Percentiles rank a stretch among this genome's conserved stretches.
Conservation (phyloP, 2,329 filamentous ascomycete genomes). For the Pseudogymnoascus sp. region DNA sequence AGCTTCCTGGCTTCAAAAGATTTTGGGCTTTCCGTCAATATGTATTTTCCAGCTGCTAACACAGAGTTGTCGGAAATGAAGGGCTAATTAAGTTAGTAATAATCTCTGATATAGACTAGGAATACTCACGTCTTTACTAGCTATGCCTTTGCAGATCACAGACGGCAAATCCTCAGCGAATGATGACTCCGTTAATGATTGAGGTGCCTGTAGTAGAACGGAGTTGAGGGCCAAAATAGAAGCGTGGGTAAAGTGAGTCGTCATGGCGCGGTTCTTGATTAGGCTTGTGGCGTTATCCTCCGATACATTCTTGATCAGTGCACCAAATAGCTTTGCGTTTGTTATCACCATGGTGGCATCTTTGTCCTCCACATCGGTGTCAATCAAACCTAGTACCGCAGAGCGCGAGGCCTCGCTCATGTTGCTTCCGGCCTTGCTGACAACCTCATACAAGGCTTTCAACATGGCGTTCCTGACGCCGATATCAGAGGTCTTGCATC, state of each 20-base stretch:
- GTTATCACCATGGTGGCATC: slow-evolving; percentile 79
- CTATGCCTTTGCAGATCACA: slow-evolving; percentile 74
- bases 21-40: slow-evolving; percentile 63
- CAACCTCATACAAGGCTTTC: slow-evolving; percentile 91
- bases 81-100: slow-evolving; percentile 42
- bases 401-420: slow-evolving; percentile 88
- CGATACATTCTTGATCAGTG: slow-evolving; percentile 80
- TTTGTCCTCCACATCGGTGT: slow-evolving; percentile 69
- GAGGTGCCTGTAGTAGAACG: slow-evolving; percentile 73
- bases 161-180: slow-evolving; percentile 68
- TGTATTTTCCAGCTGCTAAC: slow-evolving; percentile 83
- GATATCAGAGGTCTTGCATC: slow-evolving; percentile 79
- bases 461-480: slow-evolving; percentile 95
- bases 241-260: slow-evolving; percentile 65
- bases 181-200: slow-evolving; percentile 56
- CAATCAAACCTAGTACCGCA: slow-evolving; percentile 83
- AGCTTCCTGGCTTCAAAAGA: slow-evolving; percentile 71
- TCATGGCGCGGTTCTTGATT: slow-evolving; percentile 70
- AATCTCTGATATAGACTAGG: slow-evolving; percentile 4
- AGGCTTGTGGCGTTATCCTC: slow-evolving; percentile 56
- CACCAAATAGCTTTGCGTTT: slow-evolving; percentile 82
- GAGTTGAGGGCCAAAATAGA: slow-evolving; percentile 86
- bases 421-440: slow-evolving; percentile 87
- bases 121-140: slow-evolving; percentile 62
- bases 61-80: slow-evolving; percentile 84